Percentiles rank a stretch among this genome's conserved stretches.
These are phyloP conservation scores for Emmonsia crescens DNA, from an alignment of 2,329 filamentous ascomycete species.

Conservation along the genomic window DNA sequence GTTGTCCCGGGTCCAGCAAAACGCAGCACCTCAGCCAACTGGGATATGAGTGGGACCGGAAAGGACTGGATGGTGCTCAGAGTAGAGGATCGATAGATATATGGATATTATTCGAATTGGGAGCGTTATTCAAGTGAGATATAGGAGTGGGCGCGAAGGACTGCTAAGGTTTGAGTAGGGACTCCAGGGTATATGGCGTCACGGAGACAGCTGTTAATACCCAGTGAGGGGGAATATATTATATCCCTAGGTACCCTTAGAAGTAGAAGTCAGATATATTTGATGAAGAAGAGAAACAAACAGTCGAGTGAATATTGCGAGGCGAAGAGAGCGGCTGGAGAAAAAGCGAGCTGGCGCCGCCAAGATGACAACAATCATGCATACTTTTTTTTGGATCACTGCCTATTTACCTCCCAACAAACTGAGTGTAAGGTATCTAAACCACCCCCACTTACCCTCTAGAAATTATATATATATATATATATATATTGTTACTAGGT, in stretches of 20 bases:
- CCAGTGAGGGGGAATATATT: background rate
- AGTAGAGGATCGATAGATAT: background rate
- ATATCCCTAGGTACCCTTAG: background rate
- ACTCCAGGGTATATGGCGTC: background rate
- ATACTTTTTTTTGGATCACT: background rate
- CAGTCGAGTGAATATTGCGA: background rate
- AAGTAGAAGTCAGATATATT: background rate
- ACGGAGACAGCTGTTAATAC: background rate
- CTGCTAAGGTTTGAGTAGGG: background rate
- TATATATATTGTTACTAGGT: too few species aligned
- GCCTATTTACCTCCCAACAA: background rate
- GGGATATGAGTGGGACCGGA: background rate
- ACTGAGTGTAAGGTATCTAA: background rate
- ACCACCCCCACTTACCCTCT: background rate
- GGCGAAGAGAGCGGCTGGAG: background rate
- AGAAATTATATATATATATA: background rate
- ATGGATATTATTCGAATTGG: background rate
- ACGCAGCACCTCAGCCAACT: background rate
- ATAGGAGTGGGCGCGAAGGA: background rate
- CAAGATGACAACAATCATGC: background rate
- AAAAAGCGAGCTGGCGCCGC: background rate
- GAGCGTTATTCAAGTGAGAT: background rate
- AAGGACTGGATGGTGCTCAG: background rate
- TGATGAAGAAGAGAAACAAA: background rate
- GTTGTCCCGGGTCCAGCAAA: background rate